Conservation (phyloP, 2,329 filamentous ascomycete genomes). For the Penicillium italicum region DNA sequence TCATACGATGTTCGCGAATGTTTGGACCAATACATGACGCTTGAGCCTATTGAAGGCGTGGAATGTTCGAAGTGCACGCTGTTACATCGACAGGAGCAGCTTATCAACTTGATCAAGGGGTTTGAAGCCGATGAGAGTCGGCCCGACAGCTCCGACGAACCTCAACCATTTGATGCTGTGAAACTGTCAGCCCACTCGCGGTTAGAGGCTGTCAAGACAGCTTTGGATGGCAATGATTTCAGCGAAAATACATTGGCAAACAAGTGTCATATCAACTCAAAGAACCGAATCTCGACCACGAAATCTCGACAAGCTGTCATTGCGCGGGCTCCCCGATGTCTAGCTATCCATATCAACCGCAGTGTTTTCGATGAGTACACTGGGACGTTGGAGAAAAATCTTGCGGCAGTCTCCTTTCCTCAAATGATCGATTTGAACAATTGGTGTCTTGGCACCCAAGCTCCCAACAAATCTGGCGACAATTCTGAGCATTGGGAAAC, state of each 20-base stretch:
- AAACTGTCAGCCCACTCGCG: conserved; percentile 48
- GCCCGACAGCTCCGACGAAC: conserved; percentile 19
- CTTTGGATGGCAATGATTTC: conserved; percentile 76
- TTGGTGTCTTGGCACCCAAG: conserved; percentile 73
- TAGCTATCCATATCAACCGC: conserved; percentile 85
- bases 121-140: conserved; percentile 39
- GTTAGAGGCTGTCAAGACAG: conserved; percentile 63
- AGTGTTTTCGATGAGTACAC: conserved; percentile 85
- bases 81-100: conserved; percentile 54
- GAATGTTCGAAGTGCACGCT: conserved; percentile 91
- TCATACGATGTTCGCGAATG: conserved; percentile 72
- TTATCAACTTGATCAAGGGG: conserved; percentile 45
- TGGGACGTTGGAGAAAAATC: conserved; percentile 77
- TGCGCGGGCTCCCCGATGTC: conserved; percentile 72
- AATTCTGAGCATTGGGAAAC: conserved; percentile 65
- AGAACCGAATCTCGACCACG: conserved; percentile 68
- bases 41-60: conserved; percentile 84
- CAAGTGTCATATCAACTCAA: conserved; percentile 63
- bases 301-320: conserved; percentile 90
- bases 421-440: conserved; percentile 68
- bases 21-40: conserved; percentile 75
- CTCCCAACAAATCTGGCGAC: conserved; percentile 29
- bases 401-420: conserved; percentile 74
- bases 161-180: conserved; percentile 36
- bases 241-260: conserved; percentile 63